Conservation (phyloP, 2,329 filamentous ascomycete genomes). For the Pseudogymnoascus sp. region DNA sequence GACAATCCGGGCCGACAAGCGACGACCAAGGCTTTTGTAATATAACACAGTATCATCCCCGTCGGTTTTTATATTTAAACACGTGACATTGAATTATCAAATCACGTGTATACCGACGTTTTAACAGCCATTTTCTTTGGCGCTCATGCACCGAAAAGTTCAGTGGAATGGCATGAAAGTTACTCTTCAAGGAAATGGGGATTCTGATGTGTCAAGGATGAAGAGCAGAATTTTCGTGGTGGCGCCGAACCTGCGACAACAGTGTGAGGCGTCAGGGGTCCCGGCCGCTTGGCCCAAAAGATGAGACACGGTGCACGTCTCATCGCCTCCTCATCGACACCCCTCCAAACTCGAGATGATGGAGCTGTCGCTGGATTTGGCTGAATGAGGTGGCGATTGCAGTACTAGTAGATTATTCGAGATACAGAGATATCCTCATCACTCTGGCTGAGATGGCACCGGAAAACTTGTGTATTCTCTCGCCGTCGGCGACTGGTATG, state of each 20-base stretch:
- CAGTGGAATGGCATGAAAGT: background rate
- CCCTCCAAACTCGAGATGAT: conserved; percentile 7
- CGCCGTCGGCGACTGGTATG: background rate
- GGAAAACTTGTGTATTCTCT: background rate
- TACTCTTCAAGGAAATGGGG: background rate
- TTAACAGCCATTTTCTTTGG: background rate
- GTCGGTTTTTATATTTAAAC: background rate
- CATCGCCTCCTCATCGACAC: conserved; percentile 1
- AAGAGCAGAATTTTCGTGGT: background rate
- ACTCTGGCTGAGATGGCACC: background rate
- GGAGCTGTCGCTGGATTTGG: background rate
- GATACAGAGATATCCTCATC: background rate
- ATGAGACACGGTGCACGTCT: conserved; percentile 2
- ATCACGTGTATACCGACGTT: background rate
- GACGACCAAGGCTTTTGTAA: background rate
- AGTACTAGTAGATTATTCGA: background rate
- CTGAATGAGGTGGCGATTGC: conserved; percentile 12
- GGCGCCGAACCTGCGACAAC: conserved; percentile 4
- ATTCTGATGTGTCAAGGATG: background rate
- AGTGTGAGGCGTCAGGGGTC: background rate
- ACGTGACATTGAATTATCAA: background rate
- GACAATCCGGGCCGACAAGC: background rate
- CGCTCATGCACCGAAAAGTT: background rate
- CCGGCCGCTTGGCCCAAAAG: background rate
- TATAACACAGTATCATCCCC: background rate